A percentile compares a stretch with the other conserved stretches of the same genome.
These are phyloP conservation scores for Monosporascus ibericus DNA, from an alignment of 2,329 filamentous ascomycete genomes.

Conservation along the genomic window DNA sequence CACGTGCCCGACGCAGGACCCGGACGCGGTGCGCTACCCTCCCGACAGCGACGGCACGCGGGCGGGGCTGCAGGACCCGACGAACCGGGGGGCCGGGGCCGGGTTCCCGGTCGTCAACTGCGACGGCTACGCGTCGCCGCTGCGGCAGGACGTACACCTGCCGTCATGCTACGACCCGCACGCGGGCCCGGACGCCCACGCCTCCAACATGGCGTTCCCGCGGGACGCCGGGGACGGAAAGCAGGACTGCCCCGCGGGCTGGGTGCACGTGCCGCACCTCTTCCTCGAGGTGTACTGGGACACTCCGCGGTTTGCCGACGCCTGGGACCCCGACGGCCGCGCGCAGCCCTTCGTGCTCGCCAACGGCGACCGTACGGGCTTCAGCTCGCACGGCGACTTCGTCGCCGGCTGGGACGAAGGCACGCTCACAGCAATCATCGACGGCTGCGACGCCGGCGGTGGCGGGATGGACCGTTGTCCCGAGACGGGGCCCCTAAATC, in stretches of 20 bases:
- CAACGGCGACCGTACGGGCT: slow-evolving; percentile 44
- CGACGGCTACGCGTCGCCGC: slow-evolving; percentile 54
- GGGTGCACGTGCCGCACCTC: slow-evolving; percentile 48
- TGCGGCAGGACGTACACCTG: slow-evolving; percentile 64
- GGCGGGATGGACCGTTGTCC: slow-evolving; percentile 58
- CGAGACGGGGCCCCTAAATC: slow-evolving; percentile 30
- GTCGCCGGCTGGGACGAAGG: slow-evolving; percentile 39
- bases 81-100: slow-evolving; percentile 49
- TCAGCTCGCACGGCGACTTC: slow-evolving; percentile 49
- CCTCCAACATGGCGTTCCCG: slow-evolving; percentile 63
- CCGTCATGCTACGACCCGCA: slow-evolving; percentile 68
- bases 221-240: slow-evolving; percentile 38
- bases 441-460: slow-evolving; percentile 54
- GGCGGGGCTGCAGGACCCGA: slow-evolving; percentile 49
- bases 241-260: slow-evolving; percentile 49
- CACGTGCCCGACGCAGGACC: slow-evolving; percentile 52
- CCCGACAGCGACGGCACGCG: slow-evolving; percentile 45
- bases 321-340: slow-evolving; percentile 48
- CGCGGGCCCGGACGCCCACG: slow-evolving; percentile 52
- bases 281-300: slow-evolving; percentile 58
- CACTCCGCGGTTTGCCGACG: slow-evolving; percentile 44
- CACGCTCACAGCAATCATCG: slow-evolving; percentile 22
- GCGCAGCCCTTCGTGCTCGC: slow-evolving; percentile 61
- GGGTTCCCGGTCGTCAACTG: slow-evolving; percentile 69
- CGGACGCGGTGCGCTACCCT: slow-evolving; percentile 46